Evolutionary conservation across 73 alveolate genomes (phyloP).

Genomic region (Uronychia setigera): DNA sequence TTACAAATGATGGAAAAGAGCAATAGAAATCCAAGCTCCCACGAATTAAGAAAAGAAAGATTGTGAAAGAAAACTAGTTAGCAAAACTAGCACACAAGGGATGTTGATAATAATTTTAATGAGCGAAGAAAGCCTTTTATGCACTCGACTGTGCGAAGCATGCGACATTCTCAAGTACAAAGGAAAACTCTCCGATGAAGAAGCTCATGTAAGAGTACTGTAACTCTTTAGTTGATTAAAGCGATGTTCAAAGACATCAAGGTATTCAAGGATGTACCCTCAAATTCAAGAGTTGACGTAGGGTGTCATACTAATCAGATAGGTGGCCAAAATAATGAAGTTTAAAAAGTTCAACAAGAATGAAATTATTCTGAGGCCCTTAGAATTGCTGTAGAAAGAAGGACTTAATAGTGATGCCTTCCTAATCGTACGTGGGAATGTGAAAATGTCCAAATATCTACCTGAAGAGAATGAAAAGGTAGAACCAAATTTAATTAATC

Average conservation of each 20-base stretch:
- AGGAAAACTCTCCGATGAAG: neutral
- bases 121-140: too few relatives aligned
- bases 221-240: neutral
- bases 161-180: neutral
- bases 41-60: too few relatives aligned
- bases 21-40: too few relatives aligned
- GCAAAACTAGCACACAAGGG: too few relatives aligned
- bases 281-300: neutral
- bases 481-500: neutral
- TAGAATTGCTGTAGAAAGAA: neutral
- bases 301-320: neutral
- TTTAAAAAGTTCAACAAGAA: neutral
- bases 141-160: neutral
- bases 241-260: neutral
- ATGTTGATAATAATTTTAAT: too few relatives aligned
- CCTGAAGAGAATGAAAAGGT: neutral
- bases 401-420: neutral
- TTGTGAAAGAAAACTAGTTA: too few relatives aligned
- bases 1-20: too few relatives aligned
- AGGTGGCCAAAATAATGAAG: neutral
- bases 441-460: neutral
- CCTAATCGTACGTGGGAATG: neutral
- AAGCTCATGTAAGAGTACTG: neutral
- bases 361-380: neutral
- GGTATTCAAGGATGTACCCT: neutral